Conservation (phyloP, 2,329 filamentous ascomycete species). For the Penicillium olsonii region DNA sequence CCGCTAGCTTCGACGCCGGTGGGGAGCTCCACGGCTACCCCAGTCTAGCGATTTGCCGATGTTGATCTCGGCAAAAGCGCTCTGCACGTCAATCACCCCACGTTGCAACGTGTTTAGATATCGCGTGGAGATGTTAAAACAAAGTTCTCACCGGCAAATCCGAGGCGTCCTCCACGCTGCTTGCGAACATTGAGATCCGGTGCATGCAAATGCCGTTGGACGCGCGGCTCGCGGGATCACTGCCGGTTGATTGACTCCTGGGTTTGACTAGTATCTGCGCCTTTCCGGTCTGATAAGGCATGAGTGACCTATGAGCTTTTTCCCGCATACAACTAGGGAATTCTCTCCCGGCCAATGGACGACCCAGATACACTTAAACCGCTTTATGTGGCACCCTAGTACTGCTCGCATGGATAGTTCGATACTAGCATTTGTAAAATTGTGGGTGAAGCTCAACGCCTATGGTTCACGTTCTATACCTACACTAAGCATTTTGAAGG, state of each 20-base stretch:
- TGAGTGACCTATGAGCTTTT: not conserved
- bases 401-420: not conserved
- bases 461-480: no score
- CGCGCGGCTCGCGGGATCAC: not conserved
- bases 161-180: not conserved
- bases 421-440: no score
- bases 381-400: not conserved
- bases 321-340: not conserved
- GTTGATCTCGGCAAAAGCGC: not conserved
- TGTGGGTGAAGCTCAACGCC: no score
- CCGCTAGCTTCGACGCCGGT: not conserved
- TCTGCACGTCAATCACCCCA: not conserved
- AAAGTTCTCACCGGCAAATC: not conserved
- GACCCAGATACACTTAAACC: not conserved
- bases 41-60: not conserved
- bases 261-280: not conserved
- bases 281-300: not conserved
- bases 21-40: not conserved
- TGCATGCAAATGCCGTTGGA: not conserved
- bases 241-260: not conserved
- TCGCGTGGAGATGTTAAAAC: not conserved
- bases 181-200: not conserved
- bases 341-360: not conserved
- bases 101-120: not conserved
- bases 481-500: no score